A percentile compares a stretch with the other conserved stretches of the same genome.
These are phyloP conservation scores for Candida wancherniae DNA, from an alignment of 805 yeast genomes.

Conservation along the genomic window DNA sequence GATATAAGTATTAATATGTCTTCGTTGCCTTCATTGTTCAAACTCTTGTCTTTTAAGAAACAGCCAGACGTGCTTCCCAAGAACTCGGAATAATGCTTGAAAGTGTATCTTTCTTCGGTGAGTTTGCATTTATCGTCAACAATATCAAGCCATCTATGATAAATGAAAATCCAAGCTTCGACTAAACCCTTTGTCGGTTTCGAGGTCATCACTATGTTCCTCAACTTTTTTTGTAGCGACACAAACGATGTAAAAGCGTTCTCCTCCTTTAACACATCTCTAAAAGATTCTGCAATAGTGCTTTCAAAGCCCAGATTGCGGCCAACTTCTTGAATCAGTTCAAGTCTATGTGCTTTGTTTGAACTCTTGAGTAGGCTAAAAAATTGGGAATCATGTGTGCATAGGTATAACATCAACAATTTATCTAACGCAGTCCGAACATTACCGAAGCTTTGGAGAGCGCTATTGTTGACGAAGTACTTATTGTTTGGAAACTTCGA, in stretches of 20 bases:
- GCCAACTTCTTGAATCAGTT: too few species aligned
- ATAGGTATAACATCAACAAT: constrained; percentile 46
- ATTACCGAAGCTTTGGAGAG: constrained; percentile 16
- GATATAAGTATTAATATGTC: constrained; percentile 36
- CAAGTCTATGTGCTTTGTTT: constrained; percentile 33
- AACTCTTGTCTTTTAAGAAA: constrained; percentile 36
- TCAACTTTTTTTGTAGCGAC: constrained; percentile 65
- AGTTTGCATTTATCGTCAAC: constrained; percentile 21
- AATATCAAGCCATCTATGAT: constrained; percentile 43
- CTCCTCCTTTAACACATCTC: constrained; percentile 38
- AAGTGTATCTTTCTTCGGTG: constrained; percentile 42
- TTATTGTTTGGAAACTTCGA: constrained; percentile 12
- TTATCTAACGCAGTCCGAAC: constrained; percentile 44
- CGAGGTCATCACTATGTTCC: constrained; percentile 30
- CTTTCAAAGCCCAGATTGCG: constrained; percentile 20
- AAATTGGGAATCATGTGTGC: constrained; percentile 47
- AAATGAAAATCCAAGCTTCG: constrained; percentile 43
- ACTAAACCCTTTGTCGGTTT: constrained; percentile 37
- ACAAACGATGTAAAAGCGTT: constrained; percentile 63
- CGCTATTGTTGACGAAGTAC: constrained; percentile 7
- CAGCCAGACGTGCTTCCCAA: constrained; percentile 68
- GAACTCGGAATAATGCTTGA: constrained; percentile 68
- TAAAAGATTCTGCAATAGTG: constrained; percentile 20
- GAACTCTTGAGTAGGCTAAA: constrained; percentile 42
- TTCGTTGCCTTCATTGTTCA: constrained; percentile 19